Conservation (phyloP, 78 protist genomes). For the Monocercomonoides exilis region DNA sequence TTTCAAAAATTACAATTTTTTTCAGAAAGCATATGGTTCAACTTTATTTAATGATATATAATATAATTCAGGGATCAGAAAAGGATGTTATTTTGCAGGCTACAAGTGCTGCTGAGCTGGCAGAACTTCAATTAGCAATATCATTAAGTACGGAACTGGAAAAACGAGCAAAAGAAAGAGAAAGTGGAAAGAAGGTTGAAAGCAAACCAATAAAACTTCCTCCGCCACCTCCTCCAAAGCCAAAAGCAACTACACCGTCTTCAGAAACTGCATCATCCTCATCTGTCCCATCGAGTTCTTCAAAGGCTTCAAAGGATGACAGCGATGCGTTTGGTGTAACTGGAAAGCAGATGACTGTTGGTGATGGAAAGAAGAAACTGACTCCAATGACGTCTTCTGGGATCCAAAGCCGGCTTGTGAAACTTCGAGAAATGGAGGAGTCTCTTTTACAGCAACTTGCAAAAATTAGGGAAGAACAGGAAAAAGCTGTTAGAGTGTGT, state of each 20-base stretch:
- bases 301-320: neutral
- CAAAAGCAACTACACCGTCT: neutral
- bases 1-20: neutral
- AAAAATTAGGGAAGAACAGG: neutral
- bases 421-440: neutral
- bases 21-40: neutral
- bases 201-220: neutral
- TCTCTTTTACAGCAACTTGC: neutral
- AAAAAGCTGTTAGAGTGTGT: neutral
- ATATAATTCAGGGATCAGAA: too few species aligned
- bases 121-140: neutral
- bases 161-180: neutral
- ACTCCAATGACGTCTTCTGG: neutral
- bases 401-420: neutral
- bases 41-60: too few species aligned
- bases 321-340: neutral
- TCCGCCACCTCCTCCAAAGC: neutral
- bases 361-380: neutral
- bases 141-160: neutral
- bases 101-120: neutral
- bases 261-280: neutral
- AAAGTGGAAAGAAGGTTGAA: neutral
- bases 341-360: neutral
- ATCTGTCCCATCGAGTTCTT: neutral
- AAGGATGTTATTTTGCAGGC: too few species aligned